phyloP scores from a whole-genome alignment of 1,284 basidiomycete species.

The Phlebopus sp. region DNA sequence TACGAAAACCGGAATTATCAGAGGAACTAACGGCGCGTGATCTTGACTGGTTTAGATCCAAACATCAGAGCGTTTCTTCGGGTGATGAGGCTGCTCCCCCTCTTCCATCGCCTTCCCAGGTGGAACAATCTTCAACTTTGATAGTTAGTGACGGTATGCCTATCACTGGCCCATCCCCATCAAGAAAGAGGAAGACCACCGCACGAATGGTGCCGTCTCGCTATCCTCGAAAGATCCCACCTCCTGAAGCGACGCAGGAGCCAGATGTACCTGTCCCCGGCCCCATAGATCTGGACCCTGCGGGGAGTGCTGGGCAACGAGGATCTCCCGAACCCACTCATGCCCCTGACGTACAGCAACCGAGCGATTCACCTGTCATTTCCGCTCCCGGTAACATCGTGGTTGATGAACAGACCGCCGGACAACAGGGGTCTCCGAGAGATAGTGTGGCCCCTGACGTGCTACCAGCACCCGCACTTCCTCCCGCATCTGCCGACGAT shows the following conservation, averaged over 20 bases:
- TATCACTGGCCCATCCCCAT: not conserved
- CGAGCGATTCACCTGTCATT: not conserved
- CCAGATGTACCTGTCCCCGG: not conserved
- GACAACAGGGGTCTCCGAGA: not conserved
- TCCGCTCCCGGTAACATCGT: not conserved
- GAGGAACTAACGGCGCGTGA: slow-evolving; percentile 29
- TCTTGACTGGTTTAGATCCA: slow-evolving; percentile 29
- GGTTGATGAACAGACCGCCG: not conserved
- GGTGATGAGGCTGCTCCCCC: not conserved
- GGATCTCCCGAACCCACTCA: not conserved
- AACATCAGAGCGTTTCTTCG: slow-evolving; percentile 1
- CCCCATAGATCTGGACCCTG: not conserved
- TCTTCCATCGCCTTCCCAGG: not conserved
- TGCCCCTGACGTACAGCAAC: not conserved
- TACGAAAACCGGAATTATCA: slow-evolving; percentile 19
- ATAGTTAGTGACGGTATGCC: not conserved
- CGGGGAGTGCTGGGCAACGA: not conserved
- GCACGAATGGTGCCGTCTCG: slow-evolving; percentile 27
- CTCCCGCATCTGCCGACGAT: not conserved
- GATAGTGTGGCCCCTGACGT: not conserved
- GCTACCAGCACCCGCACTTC: slow-evolving; percentile 1
- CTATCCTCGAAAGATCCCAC: slow-evolving; percentile 17
- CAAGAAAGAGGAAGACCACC: slow-evolving; percentile 17
- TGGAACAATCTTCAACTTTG: not conserved
- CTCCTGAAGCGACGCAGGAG: slow-evolving; percentile 2